phyloP scores from a whole-genome alignment of 2,329 filamentous ascomycete genomes.

The Intubia oerlemansii region DNA sequence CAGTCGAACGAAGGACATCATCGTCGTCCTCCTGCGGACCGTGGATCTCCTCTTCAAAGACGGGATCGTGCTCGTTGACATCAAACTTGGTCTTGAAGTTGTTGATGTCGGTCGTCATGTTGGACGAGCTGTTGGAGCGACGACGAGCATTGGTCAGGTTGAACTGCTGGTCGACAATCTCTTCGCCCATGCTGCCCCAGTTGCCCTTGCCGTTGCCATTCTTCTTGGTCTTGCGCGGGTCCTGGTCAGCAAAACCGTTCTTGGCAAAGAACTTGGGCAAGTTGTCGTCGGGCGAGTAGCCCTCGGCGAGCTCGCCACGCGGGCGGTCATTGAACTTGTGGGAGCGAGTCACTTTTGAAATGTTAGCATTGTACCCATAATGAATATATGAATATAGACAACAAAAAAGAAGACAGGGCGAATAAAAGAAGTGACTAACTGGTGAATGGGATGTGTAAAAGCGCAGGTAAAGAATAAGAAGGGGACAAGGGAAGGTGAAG shows the following conservation, averaged over 20 bases:
- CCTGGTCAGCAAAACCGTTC: slow-evolving; percentile 54
- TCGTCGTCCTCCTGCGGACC: too few species aligned
- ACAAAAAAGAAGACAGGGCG: too few species aligned
- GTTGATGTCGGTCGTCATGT: slow-evolving; percentile 43
- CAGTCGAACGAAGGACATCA: too few species aligned
- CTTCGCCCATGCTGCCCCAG: slow-evolving; percentile 72
- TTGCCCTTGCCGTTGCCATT: slow-evolving; percentile 82
- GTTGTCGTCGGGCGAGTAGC: slow-evolving; percentile 42
- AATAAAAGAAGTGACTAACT: too few species aligned
- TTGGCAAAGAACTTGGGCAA: slow-evolving; percentile 90
- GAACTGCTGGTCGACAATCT: slow-evolving; percentile 70
- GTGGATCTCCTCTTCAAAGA: slow-evolving; percentile 87
- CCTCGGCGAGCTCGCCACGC: slow-evolving; percentile 56
- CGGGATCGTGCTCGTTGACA: slow-evolving; percentile 66
- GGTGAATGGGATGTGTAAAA: too few species aligned
- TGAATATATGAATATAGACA: too few species aligned
- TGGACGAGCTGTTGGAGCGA: slow-evolving; percentile 76
- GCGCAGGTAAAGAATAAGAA: too few species aligned
- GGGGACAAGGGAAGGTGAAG: too few species aligned
- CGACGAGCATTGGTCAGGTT: slow-evolving; percentile 71
- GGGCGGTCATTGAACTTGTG: slow-evolving; percentile 92
- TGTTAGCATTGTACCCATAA: neutral
- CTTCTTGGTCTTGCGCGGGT: slow-evolving; percentile 94
- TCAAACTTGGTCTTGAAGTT: slow-evolving; percentile 97
- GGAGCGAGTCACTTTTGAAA: slow-evolving; percentile 88